Conservation (phyloP, 75 land plant genomes). For the Sequoiadendron giganteum region DNA sequence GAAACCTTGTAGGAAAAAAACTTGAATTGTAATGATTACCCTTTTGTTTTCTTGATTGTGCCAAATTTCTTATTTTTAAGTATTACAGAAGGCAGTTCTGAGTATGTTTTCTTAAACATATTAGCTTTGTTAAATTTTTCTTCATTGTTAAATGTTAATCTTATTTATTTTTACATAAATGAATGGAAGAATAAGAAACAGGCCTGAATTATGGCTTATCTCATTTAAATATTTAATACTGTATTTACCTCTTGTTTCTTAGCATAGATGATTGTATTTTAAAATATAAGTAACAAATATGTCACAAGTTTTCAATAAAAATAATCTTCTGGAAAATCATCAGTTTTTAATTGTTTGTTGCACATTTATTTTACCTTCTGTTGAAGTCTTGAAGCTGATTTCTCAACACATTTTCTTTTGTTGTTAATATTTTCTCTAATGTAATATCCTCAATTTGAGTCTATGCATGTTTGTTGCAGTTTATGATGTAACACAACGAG, state of each 20-base stretch:
- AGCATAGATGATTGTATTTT: neutral
- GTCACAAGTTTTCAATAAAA: neutral
- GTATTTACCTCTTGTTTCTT: neutral
- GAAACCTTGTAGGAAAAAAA: too few relatives aligned
- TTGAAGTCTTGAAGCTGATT: neutral
- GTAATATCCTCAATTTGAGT: neutral
- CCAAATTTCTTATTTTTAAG: too few relatives aligned
- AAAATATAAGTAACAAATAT: neutral
- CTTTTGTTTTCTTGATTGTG: too few relatives aligned
- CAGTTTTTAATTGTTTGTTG: neutral
- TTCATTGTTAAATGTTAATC: neutral
- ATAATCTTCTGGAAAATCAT: neutral
- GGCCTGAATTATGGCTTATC: neutral
- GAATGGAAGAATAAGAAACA: neutral
- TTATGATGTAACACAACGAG: conserved; percentile 81
- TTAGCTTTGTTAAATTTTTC: neutral
- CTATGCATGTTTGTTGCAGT: conserved; percentile 35
- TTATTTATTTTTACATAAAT: neutral
- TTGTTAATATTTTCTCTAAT: neutral
- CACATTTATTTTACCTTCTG: neutral
- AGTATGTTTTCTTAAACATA: neutral
- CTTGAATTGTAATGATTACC: too few relatives aligned
- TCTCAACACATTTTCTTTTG: neutral
- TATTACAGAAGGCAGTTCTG: too few relatives aligned
- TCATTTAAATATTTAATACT: neutral